Conservation (phyloP, 805 yeast genomes). For the Candida mattraensis region DNA sequence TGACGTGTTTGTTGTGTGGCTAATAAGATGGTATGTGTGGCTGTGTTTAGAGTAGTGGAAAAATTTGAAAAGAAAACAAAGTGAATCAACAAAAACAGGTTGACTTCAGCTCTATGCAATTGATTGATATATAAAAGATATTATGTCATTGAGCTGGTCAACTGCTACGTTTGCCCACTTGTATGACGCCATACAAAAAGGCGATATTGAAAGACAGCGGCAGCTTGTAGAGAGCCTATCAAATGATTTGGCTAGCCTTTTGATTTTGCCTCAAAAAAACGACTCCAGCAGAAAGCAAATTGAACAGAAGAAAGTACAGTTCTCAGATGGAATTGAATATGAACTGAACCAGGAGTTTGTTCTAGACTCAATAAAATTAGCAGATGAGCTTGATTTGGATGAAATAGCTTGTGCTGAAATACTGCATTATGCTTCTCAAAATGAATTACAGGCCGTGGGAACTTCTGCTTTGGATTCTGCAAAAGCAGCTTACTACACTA, state of each 20-base stretch:
- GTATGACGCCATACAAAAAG: slow-evolving; percentile 45
- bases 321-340: slow-evolving; percentile 58
- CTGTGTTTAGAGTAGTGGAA: slow-evolving; percentile 9
- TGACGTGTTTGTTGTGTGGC: too few species aligned
- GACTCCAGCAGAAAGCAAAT: slow-evolving; percentile 46
- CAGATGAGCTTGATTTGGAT: slow-evolving; percentile 72
- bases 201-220: slow-evolving; percentile 19
- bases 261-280: slow-evolving; percentile 44
- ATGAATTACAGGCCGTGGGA: slow-evolving; percentile 41
- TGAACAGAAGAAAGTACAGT: slow-evolving; percentile 45
- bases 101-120: not conserved
- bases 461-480: slow-evolving; percentile 58
- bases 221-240: slow-evolving; percentile 31
- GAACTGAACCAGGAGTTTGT: slow-evolving; percentile 67
- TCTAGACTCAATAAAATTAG: slow-evolving; percentile 52
- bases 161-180: slow-evolving; percentile 42
- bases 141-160: slow-evolving; percentile 36
- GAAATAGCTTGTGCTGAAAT: slow-evolving; percentile 75
- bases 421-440: slow-evolving; percentile 46
- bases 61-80: slow-evolving; percentile 4
- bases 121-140: slow-evolving; percentile 1
- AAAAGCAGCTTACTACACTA: slow-evolving; percentile 60
- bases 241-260: slow-evolving; percentile 45
- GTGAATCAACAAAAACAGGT: too few species aligned
- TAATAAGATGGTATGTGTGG: slow-evolving; percentile 4